Evolutionary conservation across 805 yeast genomes (phyloP).

Genomic region (Tetrapisispora iriomotensis): DNA sequence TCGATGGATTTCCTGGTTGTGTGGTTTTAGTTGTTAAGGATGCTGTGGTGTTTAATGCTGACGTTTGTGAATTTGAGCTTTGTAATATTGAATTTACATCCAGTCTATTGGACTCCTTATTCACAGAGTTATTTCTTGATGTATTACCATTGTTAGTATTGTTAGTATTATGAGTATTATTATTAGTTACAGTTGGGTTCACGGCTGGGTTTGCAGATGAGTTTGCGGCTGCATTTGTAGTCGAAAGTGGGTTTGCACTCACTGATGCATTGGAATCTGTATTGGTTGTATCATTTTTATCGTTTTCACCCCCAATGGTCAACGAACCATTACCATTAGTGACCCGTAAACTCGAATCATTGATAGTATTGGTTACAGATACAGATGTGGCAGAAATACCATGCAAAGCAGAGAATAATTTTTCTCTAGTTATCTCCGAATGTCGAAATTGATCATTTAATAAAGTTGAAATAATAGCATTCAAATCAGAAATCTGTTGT

Average conservation of each 20-base stretch:
- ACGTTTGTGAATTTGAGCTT: not conserved
- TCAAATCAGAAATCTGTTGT: constrained; percentile 24
- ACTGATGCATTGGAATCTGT: not conserved
- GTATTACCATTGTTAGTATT: not conserved
- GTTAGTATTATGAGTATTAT: too few relatives aligned
- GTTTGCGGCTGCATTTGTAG: not conserved
- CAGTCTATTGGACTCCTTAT: not conserved
- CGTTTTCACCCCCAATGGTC: not conserved
- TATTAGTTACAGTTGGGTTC: too few relatives aligned
- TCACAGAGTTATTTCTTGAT: not conserved
- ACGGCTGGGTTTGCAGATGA: too few relatives aligned
- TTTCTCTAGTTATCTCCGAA: constrained; percentile 22
- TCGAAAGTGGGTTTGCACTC: not conserved
- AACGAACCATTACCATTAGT: not conserved
- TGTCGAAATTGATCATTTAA: constrained; percentile 24
- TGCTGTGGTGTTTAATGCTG: constrained; percentile 2
- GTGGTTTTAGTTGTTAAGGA: not conserved
- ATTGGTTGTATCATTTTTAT: not conserved
- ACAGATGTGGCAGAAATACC: constrained; percentile 18
- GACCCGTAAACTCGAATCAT: constrained; percentile 1
- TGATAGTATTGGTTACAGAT: constrained; percentile 4
- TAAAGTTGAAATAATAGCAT: constrained; percentile 17
- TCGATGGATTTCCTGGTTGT: not conserved
- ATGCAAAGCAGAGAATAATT: constrained; percentile 15
- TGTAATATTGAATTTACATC: constrained; percentile 1